Percentiles rank a stretch among this genome's conserved stretches.
Conservation (phyloP, 2,329 filamentous ascomycete genomes). For the Penicillium vulpinum region DNA sequence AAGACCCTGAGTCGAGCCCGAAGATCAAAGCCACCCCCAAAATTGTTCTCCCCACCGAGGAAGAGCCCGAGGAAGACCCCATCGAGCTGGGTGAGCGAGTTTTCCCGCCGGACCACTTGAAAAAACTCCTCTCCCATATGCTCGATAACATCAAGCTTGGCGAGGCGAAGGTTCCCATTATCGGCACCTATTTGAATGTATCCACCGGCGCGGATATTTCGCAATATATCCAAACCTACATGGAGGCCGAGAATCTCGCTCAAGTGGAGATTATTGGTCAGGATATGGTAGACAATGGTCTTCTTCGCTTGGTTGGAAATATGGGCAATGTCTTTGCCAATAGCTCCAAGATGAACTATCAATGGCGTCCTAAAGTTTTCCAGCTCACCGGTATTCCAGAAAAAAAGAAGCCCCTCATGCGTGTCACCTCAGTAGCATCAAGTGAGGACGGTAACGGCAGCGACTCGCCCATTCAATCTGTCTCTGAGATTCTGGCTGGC, state of each 20-base stretch:
- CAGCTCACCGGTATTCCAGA: constrained; percentile 83
- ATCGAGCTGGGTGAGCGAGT: constrained; percentile 88
- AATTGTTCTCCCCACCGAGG: constrained; percentile 79
- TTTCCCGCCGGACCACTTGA: constrained; percentile 82
- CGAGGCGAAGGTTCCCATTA: constrained; percentile 91
- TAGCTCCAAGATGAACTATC: constrained; percentile 95
- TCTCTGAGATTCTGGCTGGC: constrained; percentile 84
- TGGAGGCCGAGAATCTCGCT: constrained; percentile 79
- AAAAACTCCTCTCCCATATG: constrained; percentile 85
- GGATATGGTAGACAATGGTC: constrained; percentile 81
- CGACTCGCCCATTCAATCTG: constrained; percentile 81
- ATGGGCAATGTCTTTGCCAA: constrained; percentile 96
- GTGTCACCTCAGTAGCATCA: constrained; percentile 71
- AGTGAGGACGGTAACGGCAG: constrained; percentile 59
- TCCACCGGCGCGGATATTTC: constrained; percentile 90
- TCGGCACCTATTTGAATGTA: constrained; percentile 92
- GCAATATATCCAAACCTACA: constrained; percentile 87
- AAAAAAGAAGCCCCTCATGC: constrained; percentile 72
- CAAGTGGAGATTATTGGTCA: constrained; percentile 95
- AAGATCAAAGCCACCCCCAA: constrained; percentile 60
- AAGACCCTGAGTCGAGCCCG: constrained; percentile 74
- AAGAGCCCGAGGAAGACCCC: constrained; percentile 72
- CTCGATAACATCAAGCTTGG: constrained; percentile 81
- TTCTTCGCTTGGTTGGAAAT: constrained; percentile 86
- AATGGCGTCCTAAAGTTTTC: constrained; percentile 93